Conservation (phyloP, 257 asterid genomes). For the Solanum microdontum region DNA sequence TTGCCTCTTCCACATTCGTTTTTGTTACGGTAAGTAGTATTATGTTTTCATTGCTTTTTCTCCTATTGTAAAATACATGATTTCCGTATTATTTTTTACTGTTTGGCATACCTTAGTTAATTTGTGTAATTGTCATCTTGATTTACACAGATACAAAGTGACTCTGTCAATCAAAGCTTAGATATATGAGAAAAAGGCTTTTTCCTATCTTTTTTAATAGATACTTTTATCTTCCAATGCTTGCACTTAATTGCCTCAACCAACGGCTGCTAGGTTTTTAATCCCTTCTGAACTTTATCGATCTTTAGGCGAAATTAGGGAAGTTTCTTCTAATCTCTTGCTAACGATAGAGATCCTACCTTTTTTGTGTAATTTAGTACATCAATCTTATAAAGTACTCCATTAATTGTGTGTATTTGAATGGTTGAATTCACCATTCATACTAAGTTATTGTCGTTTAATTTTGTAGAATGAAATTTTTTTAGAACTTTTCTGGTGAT, state of each 20-base stretch:
- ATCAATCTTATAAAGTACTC: neutral
- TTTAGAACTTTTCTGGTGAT: neutral
- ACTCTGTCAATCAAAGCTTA: neutral
- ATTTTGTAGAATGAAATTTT: neutral
- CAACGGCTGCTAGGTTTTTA: neutral
- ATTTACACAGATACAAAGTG: neutral
- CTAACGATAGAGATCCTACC: neutral
- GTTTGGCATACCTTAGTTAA: neutral
- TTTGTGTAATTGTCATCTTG: neutral
- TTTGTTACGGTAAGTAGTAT: neutral
- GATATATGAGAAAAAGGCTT: neutral
- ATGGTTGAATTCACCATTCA: neutral
- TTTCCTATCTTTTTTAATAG: neutral
- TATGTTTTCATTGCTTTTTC: neutral
- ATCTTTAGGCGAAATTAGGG: neutral
- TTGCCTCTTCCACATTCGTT: neutral
- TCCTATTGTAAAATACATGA: neutral
- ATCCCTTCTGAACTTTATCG: neutral
- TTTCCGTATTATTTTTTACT: neutral
- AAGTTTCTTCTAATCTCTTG: neutral
- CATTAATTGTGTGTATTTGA: neutral
- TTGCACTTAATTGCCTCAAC: neutral
- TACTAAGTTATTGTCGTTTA: neutral
- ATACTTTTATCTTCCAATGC: neutral
- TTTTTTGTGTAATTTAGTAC: neutral